phyloP scores from a whole-genome alignment of 129 eudicot genomes.

The Chrysanthemum lavandulifolium region DNA sequence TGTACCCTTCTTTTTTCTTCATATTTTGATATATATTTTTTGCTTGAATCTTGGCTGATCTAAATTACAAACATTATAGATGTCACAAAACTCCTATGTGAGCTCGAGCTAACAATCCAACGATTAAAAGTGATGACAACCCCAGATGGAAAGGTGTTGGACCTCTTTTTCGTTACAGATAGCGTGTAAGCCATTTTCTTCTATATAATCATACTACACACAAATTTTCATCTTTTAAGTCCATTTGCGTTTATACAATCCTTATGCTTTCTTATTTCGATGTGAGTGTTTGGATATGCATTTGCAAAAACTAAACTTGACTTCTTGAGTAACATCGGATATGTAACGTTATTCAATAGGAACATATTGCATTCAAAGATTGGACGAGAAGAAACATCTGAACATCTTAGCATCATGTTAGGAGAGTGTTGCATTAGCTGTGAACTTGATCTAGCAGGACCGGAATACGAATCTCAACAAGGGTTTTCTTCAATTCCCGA shows the following conservation, averaged over 20 bases:
- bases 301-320: not conserved
- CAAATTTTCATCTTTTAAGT: not conserved
- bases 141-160: conserved; percentile 84
- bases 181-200: conserved; percentile 43
- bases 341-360: conserved; percentile 37
- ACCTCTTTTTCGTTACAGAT: conserved; percentile 82
- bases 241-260: too few relatives aligned
- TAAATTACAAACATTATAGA: conserved; percentile 38
- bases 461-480: conserved; percentile 61
- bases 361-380: conserved; percentile 56
- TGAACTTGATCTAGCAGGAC: conserved; percentile 78
- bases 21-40: not conserved
- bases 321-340: not conserved
- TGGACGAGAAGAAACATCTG: conserved; percentile 61
- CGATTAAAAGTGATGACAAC: conserved; percentile 89
- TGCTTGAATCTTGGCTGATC: not conserved
- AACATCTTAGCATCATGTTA: conserved; percentile 46
- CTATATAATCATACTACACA: not conserved
- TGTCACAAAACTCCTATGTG: conserved; percentile 68
- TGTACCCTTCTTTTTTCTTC: not conserved
- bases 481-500: conserved; percentile 57
- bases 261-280: too few relatives aligned
- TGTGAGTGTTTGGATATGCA: not conserved
- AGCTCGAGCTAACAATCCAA: conserved; percentile 78
- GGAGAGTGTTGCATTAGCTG: conserved; percentile 87